Conservation (phyloP, 441 rosid species). For the Syzygium syzygioides region DNA sequence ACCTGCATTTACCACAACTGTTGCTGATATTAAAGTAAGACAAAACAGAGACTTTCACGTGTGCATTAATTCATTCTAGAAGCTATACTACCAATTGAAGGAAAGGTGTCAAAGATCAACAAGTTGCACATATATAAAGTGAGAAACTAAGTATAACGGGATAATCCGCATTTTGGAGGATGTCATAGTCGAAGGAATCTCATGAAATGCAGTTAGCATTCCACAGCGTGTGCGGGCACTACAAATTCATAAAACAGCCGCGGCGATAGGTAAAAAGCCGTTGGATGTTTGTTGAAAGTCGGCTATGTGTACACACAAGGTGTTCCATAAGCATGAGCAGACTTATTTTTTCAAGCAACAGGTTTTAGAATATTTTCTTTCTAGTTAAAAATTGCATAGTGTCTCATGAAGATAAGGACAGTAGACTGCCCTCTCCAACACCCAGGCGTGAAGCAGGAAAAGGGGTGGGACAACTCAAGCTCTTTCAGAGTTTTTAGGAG, state of each 20-base stretch:
- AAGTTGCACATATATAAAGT: neutral
- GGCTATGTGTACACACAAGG: neutral
- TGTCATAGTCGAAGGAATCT: neutral
- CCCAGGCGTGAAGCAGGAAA: neutral
- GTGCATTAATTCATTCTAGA: neutral
- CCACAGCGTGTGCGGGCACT: neutral
- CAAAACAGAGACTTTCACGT: neutral
- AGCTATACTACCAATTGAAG: neutral
- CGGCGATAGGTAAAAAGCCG: neutral
- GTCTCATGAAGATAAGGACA: neutral
- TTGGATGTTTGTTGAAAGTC: neutral
- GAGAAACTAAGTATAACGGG: neutral
- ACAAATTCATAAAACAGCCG: neutral
- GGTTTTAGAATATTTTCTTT: neutral
- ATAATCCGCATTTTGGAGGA: neutral
- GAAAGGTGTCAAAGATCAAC: neutral
- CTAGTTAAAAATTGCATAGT: neutral
- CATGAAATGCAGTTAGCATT: neutral
- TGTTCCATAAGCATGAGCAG: neutral
- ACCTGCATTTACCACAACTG: constrained; percentile 31
- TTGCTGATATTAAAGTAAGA: neutral
- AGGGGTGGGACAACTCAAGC: neutral
- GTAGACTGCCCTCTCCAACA: neutral
- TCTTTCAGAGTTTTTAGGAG: neutral
- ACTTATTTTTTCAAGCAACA: neutral